Evolutionary conservation across 441 rosid species (phyloP).

Genomic region (Aleurites moluccanus): DNA sequence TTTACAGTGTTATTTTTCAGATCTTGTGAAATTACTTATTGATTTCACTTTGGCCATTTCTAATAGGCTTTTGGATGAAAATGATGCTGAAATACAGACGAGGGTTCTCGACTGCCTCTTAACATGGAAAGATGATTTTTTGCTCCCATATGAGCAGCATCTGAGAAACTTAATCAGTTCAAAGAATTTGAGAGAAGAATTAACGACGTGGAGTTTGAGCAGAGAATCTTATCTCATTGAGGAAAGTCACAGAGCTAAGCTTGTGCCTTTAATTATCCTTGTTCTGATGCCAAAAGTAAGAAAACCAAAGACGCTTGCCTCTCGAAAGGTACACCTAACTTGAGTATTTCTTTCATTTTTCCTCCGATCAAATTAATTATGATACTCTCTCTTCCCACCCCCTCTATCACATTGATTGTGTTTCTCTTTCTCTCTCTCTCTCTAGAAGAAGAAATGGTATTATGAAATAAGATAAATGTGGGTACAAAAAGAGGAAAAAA

Average conservation of each 20-base stretch:
- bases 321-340: slow-evolving; percentile 67
- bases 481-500: neutral
- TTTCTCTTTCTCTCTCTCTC: no score
- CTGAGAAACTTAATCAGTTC: slow-evolving; percentile 79
- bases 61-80: slow-evolving; percentile 86
- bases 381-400: no score
- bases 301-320: slow-evolving; percentile 73
- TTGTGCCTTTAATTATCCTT: slow-evolving; percentile 67
- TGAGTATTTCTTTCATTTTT: slow-evolving; percentile 5
- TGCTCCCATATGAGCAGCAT: slow-evolving; percentile 76
- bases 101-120: slow-evolving; percentile 86
- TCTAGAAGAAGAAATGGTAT: neutral
- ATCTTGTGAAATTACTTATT: slow-evolving; percentile 18
- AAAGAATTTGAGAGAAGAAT: slow-evolving; percentile 75
- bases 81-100: slow-evolving; percentile 79
- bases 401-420: no score
- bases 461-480: neutral
- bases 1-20: slow-evolving; percentile 10
- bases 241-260: slow-evolving; percentile 60
- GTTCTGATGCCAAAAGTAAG: slow-evolving; percentile 88
- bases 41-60: slow-evolving; percentile 24
- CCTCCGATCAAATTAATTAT: neutral
- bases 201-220: slow-evolving; percentile 88
- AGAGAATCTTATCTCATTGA: slow-evolving; percentile 56
- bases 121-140: slow-evolving; percentile 72